A percentile compares a stretch with the other conserved stretches of the same genome.
These are phyloP conservation scores for Waltiozyma sp. DNA, from an alignment of 1,139 yeast species.

Conservation along the genomic window DNA sequence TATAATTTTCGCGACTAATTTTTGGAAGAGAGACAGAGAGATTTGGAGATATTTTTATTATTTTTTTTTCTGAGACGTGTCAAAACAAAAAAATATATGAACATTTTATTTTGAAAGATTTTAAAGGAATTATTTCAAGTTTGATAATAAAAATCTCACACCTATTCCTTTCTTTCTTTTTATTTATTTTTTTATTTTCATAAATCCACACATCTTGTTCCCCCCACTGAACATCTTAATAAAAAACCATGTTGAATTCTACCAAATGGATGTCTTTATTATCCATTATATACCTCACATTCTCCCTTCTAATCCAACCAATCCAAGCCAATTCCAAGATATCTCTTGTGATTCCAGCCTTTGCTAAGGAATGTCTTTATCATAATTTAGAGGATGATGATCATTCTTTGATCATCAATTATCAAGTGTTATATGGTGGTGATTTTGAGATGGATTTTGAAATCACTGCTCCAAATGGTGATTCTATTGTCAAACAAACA, in stretches of 20 bases:
- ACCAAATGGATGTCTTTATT: neutral
- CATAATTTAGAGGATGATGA: constrained; percentile 23
- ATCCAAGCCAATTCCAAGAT: constrained; percentile 10
- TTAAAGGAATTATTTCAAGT: too few species aligned
- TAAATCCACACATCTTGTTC: too few species aligned
- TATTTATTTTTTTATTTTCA: too few species aligned
- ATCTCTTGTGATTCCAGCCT: constrained; percentile 19
- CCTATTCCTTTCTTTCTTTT: too few species aligned
- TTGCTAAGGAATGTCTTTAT: constrained; percentile 31
- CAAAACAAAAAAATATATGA: too few species aligned
- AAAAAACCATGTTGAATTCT: neutral
- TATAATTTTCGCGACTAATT: too few species aligned
- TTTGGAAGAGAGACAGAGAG: too few species aligned
- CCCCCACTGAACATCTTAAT: too few species aligned
- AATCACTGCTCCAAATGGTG: constrained; percentile 50
- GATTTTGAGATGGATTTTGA: constrained; percentile 57
- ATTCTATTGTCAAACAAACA: constrained; percentile 40
- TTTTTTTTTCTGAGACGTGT: too few species aligned
- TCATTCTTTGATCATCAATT: constrained; percentile 28
- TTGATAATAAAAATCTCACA: too few species aligned
- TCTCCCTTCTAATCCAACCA: neutral
- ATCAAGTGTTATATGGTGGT: constrained; percentile 53
- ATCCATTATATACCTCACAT: neutral
- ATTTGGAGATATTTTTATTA: too few species aligned
- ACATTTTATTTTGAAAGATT: too few species aligned